Evolutionary conservation across 2,329 filamentous ascomycete genomes (phyloP), one percentile per base, ranked within the genome.

Genomic region (Mycosphaerella sp.): DNA sequence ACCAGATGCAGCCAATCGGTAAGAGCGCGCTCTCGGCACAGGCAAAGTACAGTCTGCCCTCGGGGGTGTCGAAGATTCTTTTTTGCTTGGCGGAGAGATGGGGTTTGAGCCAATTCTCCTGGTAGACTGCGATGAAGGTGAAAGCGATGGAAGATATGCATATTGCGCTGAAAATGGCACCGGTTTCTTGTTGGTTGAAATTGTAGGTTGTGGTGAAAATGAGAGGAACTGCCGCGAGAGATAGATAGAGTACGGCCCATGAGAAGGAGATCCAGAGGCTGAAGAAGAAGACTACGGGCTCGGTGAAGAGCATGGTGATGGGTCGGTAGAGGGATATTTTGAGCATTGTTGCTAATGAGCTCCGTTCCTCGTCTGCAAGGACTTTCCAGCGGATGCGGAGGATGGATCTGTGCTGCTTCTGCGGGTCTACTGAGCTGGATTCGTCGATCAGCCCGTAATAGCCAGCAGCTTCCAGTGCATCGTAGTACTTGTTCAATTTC

Each of bases 231-330:
- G 87, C 85, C 12, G 81, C 81, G 60, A 95, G 91, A 10, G 86
- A 88, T 14, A 95, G 74, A 67, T 95, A 96, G 0, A 96, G 78
- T 0, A 95, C 79, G 0, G 86, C 89, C 90, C 90, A 96, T 16
- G 84, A 84, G 67, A 96, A 96, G 0, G 87, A 79, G 0, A 89
- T 85, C 90, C 90, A 96, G 0, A 95, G 75, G 0, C 85, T 89
- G 72, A 96, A 96, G 73, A 81, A 89, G 69, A 89, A 89, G 12
- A 90, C 85, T 8, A 89, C 83, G 0, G 86, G 84, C 59, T 90
- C 86, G 0, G 86, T 89, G 58, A 84, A 71, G 13, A 90, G 79
- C 1, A 90, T 76, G 62, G 84, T 81, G 66, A 95, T 94, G 0
- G 89, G 89, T 0, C 89, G 79, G 57, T 81, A 82, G 6, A 91